These are phyloP conservation scores for Nasturtium officinale DNA, from an alignment of 345 rosid genomes.

Conservation along the genomic window DNA sequence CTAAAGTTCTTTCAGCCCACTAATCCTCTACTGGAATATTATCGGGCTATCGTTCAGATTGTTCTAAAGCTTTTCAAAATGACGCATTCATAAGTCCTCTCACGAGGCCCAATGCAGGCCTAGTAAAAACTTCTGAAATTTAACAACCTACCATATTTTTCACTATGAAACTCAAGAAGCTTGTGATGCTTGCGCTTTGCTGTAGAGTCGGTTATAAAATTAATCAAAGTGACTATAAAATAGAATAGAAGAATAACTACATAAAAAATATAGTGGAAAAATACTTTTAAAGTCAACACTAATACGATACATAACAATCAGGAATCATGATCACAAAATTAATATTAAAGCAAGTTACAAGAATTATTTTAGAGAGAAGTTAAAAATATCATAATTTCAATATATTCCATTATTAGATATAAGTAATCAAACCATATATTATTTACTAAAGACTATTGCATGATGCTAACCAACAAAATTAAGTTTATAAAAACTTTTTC, in stretches of 20 bases:
- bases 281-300: not conserved
- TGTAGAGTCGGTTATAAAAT: not conserved
- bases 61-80: not conserved
- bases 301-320: too few relatives aligned
- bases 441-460: not conserved
- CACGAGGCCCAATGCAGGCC: constrained; percentile 8
- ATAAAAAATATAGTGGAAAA: not conserved
- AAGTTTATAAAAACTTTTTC: not conserved
- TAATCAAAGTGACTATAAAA: not conserved
- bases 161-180: not conserved
- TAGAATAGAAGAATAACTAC: not conserved
- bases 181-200: not conserved
- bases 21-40: not conserved
- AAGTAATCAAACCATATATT: constrained; percentile 1
- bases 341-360: constrained; percentile 4
- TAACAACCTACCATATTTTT: not conserved
- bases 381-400: not conserved
- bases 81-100: constrained; percentile 3
- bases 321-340: not conserved
- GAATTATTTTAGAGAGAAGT: not conserved
- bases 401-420: not conserved
- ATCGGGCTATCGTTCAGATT: not conserved
- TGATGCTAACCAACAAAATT: not conserved
- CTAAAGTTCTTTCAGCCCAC: too few relatives aligned
- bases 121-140: not conserved